Percentiles rank a stretch among this genome's conserved stretches.
These are phyloP conservation scores for Mycena citricolor DNA, from an alignment of 1,284 basidiomycete species.

Conservation along the genomic window DNA sequence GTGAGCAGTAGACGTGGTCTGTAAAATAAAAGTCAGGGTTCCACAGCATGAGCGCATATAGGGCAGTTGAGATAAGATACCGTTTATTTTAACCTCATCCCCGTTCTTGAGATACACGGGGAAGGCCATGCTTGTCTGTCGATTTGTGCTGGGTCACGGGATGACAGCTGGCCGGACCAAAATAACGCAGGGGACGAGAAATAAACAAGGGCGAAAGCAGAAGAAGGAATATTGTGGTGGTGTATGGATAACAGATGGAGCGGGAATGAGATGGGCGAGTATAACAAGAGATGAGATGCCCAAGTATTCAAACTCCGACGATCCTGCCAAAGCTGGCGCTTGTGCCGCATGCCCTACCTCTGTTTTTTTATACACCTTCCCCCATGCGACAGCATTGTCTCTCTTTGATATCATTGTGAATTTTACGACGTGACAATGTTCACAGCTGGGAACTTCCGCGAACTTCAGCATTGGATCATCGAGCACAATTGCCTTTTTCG, in stretches of 20 bases:
- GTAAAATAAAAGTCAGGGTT: slow-evolving; percentile 36
- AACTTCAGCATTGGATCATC: no score
- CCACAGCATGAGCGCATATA: slow-evolving; percentile 23
- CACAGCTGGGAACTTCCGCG: no score
- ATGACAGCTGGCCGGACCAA: slow-evolving; percentile 23
- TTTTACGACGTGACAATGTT: no score
- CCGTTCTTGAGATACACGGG: slow-evolving; percentile 70
- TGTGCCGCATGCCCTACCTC: background rate
- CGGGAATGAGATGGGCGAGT: slow-evolving; percentile 37
- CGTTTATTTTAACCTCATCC: slow-evolving; percentile 79
- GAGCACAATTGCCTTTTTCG: no score
- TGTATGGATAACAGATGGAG: slow-evolving; percentile 25
- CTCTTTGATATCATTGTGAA: slow-evolving; percentile 1
- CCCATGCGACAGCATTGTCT: background rate
- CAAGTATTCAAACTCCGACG: slow-evolving; percentile 42
- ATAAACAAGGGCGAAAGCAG: slow-evolving; percentile 23
- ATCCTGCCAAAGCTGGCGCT: slow-evolving; percentile 1
- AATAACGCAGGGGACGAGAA: slow-evolving; percentile 23
- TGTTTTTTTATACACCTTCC: background rate
- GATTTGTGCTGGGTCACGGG: slow-evolving; percentile 32
- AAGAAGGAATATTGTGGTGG: slow-evolving; percentile 22
- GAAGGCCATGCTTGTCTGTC: slow-evolving; percentile 29
- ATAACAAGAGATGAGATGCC: slow-evolving; percentile 33
- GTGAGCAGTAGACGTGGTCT: slow-evolving; percentile 97
- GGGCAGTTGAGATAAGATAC: slow-evolving; percentile 43